phyloP scores from a whole-genome alignment of 2,329 filamentous ascomycete species.

The Alternaria novae-zelandiae region DNA sequence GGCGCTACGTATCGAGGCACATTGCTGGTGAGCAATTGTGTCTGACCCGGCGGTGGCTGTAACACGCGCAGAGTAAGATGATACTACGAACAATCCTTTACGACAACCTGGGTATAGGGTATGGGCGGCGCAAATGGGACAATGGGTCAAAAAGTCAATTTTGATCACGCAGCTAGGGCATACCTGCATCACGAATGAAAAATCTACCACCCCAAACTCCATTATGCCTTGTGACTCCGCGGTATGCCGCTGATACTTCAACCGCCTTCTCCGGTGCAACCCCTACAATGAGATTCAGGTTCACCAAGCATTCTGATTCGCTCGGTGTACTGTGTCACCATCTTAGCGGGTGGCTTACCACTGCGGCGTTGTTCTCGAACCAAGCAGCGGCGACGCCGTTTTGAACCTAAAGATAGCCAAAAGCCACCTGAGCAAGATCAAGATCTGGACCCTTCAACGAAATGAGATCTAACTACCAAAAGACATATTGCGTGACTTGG shows the following conservation, averaged over 20 bases:
- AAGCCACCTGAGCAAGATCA: neutral
- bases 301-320: neutral
- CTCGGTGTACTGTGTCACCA: neutral
- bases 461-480: neutral
- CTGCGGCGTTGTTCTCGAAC: neutral
- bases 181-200: constrained; percentile 6
- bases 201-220: neutral
- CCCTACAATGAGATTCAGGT: neutral
- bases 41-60: neutral
- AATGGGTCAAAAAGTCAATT: constrained; percentile 7
- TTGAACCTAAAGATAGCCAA: neutral
- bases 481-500: neutral
- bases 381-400: neutral
- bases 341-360: neutral
- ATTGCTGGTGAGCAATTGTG: neutral
- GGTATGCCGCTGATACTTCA: neutral
- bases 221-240: neutral
- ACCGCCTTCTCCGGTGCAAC: neutral
- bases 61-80: neutral
- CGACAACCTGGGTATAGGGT: neutral
- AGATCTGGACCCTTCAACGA: neutral
- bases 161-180: constrained; percentile 3
- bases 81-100: constrained; percentile 10
- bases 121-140: constrained; percentile 7
- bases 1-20: neutral